phyloP scores from a whole-genome alignment of 805 yeast genomes.

The Jamesozyma lodderae region DNA sequence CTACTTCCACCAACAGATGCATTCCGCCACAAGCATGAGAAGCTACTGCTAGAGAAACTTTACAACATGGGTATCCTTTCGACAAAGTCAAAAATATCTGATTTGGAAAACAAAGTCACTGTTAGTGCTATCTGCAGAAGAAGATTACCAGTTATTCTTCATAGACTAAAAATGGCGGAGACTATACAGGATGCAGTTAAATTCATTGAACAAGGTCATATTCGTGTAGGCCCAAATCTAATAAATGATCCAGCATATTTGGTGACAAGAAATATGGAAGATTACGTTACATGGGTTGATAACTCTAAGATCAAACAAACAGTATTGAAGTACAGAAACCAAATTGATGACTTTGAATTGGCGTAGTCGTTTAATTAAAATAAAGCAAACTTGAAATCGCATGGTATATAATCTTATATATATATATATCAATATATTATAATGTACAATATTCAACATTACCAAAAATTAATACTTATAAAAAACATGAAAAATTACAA shows the following conservation, averaged over 20 bases:
- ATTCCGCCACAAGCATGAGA: slow-evolving; percentile 80
- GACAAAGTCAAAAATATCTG: slow-evolving; percentile 83
- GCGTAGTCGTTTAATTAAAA: no score
- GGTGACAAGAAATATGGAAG: slow-evolving; percentile 90
- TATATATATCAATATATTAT: no score
- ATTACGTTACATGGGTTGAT: slow-evolving; percentile 97
- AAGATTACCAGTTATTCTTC: slow-evolving; percentile 90
- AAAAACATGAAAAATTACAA: no score
- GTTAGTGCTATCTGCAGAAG: slow-evolving; percentile 91
- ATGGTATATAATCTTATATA: no score
- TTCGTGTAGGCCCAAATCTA: slow-evolving; percentile 91
- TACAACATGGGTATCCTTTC: slow-evolving; percentile 82
- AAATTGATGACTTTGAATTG: slow-evolving; percentile 50
- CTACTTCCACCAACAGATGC: slow-evolving; percentile 83
- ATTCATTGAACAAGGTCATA: slow-evolving; percentile 94
- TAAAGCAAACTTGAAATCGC: no score
- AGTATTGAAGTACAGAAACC: slow-evolving; percentile 77
- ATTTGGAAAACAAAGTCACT: slow-evolving; percentile 81
- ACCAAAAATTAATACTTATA: no score
- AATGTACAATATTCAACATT: no score
- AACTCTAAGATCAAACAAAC: slow-evolving; percentile 86
- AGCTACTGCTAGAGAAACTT: slow-evolving; percentile 74
- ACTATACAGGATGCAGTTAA: slow-evolving; percentile 81
- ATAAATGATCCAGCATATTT: slow-evolving; percentile 93
- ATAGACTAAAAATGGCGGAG: slow-evolving; percentile 88